Evolutionary conservation across 306 rosid genomes (phyloP), one percentile per base, ranked within the genome.

Genomic region (Biancaea sappan): DNA sequence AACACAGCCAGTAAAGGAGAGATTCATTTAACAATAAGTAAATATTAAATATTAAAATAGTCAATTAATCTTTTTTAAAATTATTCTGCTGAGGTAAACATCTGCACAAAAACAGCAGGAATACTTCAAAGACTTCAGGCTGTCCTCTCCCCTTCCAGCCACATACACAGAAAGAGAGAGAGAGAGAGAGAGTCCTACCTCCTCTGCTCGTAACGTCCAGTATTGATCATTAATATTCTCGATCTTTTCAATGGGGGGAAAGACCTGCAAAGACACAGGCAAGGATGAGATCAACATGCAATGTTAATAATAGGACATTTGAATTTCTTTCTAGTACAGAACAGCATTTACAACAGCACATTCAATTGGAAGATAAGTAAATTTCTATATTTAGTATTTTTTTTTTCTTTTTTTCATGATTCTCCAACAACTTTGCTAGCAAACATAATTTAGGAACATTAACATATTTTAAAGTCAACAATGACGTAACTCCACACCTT

Each of bases 121-220:
- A 59, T 40, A 52, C 40, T 62, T 56, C 25, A 52, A 28, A 69
- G 59, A 66, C 9, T 40, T 46, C 26, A 25, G 38, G 15, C 18
- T 37, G 25, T 34, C 16, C 24, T 73, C 10, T 35, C 56, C 18
- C 19, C 38, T 38, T 38, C 53, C 28, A n/a, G 52, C 22, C 44
- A 53, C 34, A 26, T 16, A 69, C n/a, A n/a, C n/a, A n/a, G n/a
- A n/a, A n/a, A n/a, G n/a, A n/a, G n/a, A n/a, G n/a, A n/a, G n/a
- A 63, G 71, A 14, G 51, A 74, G 44, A 72, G 41, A 82, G 66
- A 83, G 3, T 56, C 62, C 35, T 72, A 89, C 98, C 96, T 92
- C 98, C 61, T 92, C 98, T 3, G 98, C 98, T 19, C 98, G 88
- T 62, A 92, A 84, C 5, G 98, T 90, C 96, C 98, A 92, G 86